Evolutionary conservation across 305 asterid species (phyloP).

Genomic region (Solanum hybrid): DNA sequence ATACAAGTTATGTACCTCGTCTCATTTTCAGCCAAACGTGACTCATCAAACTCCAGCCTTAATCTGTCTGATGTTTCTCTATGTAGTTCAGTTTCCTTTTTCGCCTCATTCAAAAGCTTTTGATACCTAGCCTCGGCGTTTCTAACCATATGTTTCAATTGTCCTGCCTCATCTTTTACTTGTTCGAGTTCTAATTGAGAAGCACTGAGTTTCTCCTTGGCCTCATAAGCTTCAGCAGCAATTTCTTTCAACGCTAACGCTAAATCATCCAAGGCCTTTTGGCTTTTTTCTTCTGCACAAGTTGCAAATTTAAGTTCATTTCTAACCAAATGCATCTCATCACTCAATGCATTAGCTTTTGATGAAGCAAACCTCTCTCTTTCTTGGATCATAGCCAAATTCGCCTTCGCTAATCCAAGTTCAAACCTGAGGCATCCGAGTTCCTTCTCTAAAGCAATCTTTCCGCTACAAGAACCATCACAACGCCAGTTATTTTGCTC

Average conservation of each 20-base stretch:
- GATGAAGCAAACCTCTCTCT: constrained; percentile 4
- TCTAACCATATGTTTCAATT: constrained; percentile 28
- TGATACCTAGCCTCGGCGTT: constrained; percentile 25
- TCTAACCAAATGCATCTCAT: constrained; percentile 31
- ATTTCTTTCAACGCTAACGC: constrained; percentile 68
- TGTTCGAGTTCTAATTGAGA: constrained; percentile 31
- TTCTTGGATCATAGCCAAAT: constrained; percentile 5
- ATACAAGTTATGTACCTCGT: constrained; percentile 60
- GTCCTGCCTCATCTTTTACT: constrained; percentile 25
- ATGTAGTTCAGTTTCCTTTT: constrained; percentile 38
- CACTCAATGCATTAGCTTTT: neutral
- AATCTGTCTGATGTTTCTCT: constrained; percentile 43
- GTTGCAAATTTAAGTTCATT: constrained; percentile 46
- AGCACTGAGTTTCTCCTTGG: constrained; percentile 31
- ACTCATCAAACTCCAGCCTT: constrained; percentile 61
- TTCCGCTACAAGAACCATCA: neutral
- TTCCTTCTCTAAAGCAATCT: constrained; percentile 8
- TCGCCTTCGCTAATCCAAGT: constrained; percentile 20
- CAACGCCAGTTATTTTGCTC: neutral
- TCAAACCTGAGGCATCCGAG: constrained; percentile 13
- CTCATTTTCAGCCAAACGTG: constrained; percentile 64
- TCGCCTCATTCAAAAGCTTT: constrained; percentile 38
- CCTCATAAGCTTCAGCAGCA: constrained; percentile 47
- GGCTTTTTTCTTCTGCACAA: constrained; percentile 60
- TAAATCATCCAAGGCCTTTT: constrained; percentile 75